Evolutionary conservation across 768 basidiomycete species (phyloP).

Genomic region (Lyophyllum decastes): DNA sequence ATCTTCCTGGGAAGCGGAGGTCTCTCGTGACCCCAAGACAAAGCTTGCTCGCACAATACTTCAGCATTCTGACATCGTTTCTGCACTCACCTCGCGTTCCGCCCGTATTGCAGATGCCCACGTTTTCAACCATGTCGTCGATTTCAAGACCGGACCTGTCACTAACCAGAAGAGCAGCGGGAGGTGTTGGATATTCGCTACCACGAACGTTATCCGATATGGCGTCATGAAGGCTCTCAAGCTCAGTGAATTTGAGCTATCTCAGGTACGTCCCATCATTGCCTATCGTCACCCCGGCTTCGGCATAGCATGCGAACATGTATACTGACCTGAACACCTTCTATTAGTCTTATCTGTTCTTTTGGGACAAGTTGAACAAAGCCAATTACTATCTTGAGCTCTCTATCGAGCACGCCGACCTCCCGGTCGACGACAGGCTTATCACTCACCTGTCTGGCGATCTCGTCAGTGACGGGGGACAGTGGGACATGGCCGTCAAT

Average conservation of each 20-base stretch:
- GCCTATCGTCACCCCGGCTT: background rate
- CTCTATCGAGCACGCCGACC: constrained; percentile 77
- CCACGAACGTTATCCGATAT: constrained; percentile 84
- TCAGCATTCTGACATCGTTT: constrained; percentile 64
- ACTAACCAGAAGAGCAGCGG: constrained; percentile 89
- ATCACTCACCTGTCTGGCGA: constrained; percentile 72
- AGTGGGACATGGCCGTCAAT: constrained; percentile 88
- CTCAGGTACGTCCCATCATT: constrained; percentile 53
- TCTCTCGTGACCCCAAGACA: constrained; percentile 56
- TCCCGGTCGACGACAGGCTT: constrained; percentile 82
- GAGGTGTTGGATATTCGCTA: constrained; percentile 95
- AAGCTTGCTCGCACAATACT: constrained; percentile 79
- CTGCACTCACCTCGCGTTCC: constrained; percentile 62
- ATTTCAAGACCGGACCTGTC: constrained; percentile 80
- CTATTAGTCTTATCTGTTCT: constrained; percentile 81
- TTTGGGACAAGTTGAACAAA: constrained; percentile 97
- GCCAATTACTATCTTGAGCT: constrained; percentile 91
- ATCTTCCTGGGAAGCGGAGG: constrained; percentile 65
- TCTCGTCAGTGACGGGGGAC: constrained; percentile 89
- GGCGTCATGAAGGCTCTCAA: constrained; percentile 84
- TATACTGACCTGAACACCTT: constrained; percentile 1
- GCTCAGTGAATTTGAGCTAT: constrained; percentile 87
- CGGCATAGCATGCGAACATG: background rate
- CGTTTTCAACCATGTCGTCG: constrained; percentile 81
- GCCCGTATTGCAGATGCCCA: constrained; percentile 66